phyloP scores from a whole-genome alignment of 2,329 filamentous ascomycete species.

The Gnomoniopsis sp. region DNA sequence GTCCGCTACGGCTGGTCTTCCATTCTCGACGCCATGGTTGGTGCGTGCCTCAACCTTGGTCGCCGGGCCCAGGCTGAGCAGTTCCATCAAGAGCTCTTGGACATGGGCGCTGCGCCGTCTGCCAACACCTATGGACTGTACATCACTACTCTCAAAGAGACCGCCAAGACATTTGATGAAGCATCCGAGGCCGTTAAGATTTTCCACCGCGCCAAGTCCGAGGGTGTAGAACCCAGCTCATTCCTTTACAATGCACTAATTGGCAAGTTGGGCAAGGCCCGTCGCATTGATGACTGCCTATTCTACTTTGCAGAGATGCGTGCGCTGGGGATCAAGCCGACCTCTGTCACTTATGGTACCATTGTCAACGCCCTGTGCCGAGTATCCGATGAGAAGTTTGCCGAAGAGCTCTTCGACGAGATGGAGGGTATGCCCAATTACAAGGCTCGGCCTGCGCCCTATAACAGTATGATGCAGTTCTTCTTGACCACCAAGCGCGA shows the following conservation, averaged over 20 bases:
- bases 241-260: slow-evolving; percentile 99
- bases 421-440: slow-evolving; percentile 99
- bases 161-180: slow-evolving; percentile 95
- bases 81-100: slow-evolving; percentile 86
- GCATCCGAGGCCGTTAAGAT: slow-evolving; percentile 96
- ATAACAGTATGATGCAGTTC: slow-evolving; percentile 99
- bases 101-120: slow-evolving; percentile 86
- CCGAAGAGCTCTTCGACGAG: slow-evolving; percentile 96
- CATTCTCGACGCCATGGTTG: slow-evolving; percentile 94
- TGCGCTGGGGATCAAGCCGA: slow-evolving; percentile 84
- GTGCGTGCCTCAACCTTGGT: slow-evolving; percentile 80
- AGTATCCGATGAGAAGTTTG: slow-evolving; percentile 95
- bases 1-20: slow-evolving; percentile 96
- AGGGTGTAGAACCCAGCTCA: slow-evolving; percentile 92
- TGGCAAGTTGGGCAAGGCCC: slow-evolving; percentile 95
- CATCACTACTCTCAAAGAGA: slow-evolving; percentile 98
- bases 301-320: slow-evolving; percentile 99
- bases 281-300: slow-evolving; percentile 95
- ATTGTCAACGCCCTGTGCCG: slow-evolving; percentile 97
- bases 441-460: slow-evolving; percentile 93
- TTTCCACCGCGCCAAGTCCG: slow-evolving; percentile 87
- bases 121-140: slow-evolving; percentile 98
- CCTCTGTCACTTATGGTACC: slow-evolving; percentile 95
- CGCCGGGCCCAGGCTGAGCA: slow-evolving; percentile 77
- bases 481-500: slow-evolving; percentile 97